A percentile compares a stretch with the other conserved stretches of the same genome.
Conservation (phyloP, 169 alveolate genomes). For the Cystoisospora suis region DNA sequence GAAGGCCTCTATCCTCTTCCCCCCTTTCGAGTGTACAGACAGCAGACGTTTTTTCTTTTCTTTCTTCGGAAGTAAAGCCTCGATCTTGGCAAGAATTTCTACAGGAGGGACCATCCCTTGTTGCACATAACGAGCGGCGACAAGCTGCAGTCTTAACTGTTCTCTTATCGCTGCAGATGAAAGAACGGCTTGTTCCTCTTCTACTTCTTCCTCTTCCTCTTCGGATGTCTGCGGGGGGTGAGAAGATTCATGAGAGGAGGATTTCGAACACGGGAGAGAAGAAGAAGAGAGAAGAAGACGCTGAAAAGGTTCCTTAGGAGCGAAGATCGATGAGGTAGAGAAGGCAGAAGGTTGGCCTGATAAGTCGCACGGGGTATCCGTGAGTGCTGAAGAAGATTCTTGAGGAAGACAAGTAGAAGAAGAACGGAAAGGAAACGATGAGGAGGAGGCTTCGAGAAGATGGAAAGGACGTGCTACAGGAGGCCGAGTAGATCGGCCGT, state of each 20-base stretch:
- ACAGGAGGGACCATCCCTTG: conserved; percentile 24
- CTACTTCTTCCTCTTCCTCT: neutral
- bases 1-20: too few species aligned
- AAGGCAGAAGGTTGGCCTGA: too few species aligned
- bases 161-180: neutral
- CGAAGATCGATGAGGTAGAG: neutral
- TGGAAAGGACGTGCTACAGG: conserved; percentile 9
- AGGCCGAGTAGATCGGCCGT: too few species aligned
- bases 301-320: neutral
- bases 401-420: too few species aligned
- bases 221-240: too few species aligned
- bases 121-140: conserved; percentile 29
- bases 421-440: neutral
- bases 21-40: neutral
- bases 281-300: neutral
- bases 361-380: too few species aligned
- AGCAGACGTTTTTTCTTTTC: neutral
- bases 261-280: neutral
- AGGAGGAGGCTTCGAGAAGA: neutral
- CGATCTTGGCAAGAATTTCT: neutral
- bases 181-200: neutral
- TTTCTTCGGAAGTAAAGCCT: neutral
- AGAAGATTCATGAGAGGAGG: neutral
- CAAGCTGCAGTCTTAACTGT: conserved; percentile 19
- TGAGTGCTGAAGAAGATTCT: too few species aligned